Evolutionary conservation across 2,329 filamentous ascomycete species (phyloP).

Genomic region (Apiospora saccharicola): DNA sequence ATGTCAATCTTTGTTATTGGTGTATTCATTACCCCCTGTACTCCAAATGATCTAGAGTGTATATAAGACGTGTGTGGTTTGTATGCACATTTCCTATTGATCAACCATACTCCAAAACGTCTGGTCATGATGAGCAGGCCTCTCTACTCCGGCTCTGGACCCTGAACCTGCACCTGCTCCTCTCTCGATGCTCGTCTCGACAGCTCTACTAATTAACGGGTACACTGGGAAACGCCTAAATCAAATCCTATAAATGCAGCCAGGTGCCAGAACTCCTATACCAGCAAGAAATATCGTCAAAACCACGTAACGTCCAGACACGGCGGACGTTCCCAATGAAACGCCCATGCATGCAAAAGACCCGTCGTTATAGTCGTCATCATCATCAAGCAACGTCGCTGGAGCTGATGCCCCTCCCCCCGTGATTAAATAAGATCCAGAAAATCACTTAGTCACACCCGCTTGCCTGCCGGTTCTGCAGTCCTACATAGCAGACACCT

Average conservation of each 20-base stretch:
- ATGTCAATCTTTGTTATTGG: neutral
- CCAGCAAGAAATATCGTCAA: slow-evolving; percentile 13
- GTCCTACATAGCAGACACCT: slow-evolving; percentile 58
- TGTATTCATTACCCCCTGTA: neutral
- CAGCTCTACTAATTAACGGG: slow-evolving; percentile 14
- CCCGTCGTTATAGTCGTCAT: slow-evolving; percentile 51
- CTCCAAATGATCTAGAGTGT: neutral
- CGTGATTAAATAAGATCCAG: slow-evolving; percentile 19
- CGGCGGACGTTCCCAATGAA: slow-evolving; percentile 21
- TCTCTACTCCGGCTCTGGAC: neutral
- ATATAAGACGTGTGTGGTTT: slow-evolving; percentile 14
- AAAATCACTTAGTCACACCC: slow-evolving; percentile 30
- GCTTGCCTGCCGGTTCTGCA: neutral
- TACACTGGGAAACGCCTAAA: slow-evolving; percentile 26
- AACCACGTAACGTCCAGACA: slow-evolving; percentile 10
- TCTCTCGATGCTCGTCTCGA: neutral
- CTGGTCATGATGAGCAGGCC: neutral
- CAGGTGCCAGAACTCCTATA: slow-evolving; percentile 17
- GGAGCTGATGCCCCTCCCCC: slow-evolving; percentile 29
- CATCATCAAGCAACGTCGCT: slow-evolving; percentile 48
- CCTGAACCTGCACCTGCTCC: neutral
- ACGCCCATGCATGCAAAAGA: slow-evolving; percentile 56
- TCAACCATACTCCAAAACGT: slow-evolving; percentile 2
- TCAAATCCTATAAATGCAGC: slow-evolving; percentile 24
- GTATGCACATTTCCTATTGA: slow-evolving; percentile 17